Base-by-base conservation (phyloP, 306 rosid genomes). In the Cucurbita maxima region DNA sequence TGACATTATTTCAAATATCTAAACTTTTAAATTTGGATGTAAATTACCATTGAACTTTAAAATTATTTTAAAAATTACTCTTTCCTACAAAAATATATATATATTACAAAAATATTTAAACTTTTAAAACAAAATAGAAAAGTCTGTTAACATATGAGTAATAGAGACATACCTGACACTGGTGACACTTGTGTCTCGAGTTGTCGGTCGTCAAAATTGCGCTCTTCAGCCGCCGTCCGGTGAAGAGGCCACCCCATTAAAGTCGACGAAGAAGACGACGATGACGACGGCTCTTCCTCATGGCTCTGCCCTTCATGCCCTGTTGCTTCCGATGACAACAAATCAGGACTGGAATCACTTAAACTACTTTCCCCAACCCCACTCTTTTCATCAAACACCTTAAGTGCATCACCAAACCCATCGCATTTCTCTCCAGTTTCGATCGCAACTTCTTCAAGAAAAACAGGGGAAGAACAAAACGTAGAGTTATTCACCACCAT, bases 271-370 rank as follows among this genome's bases (percentile, higher is more conserved):
- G 92, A 90, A 1, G 92, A 55, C 1, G 59, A 55, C 25, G 59
- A 82, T 14, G 34, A 30, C 25, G 25, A 22, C 0, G n/a, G n/a
- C 25, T 82, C 90, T 20, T 85, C 96, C 47, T 92, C 82, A 36
- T 71, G 87, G 79, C 96, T 90, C 72, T 77, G 93, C 45, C 84
- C 96, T 75, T 87, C 96, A 64, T 76, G 80, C 55, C 83, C 90
- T 25, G 83, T 80, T 67, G 91, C 84, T 84, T 84, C 94, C 22
- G 97, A 86, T 14, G 87, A 77, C 77, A 88, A 73, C 74, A 87
- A 82, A 72, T 86, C 90, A 52, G 88, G 87, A 30, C 34, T 30
- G 34, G 34, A 30, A 30, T 30, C 34, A 80, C 92, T 57, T 77
- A 83, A 59, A 3, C 10, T 83, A 77, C 96, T 92, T 67, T 83